Evolutionary conservation across 2,329 filamentous ascomycete species (phyloP).

Genomic region (Fusarium nematophilum): DNA sequence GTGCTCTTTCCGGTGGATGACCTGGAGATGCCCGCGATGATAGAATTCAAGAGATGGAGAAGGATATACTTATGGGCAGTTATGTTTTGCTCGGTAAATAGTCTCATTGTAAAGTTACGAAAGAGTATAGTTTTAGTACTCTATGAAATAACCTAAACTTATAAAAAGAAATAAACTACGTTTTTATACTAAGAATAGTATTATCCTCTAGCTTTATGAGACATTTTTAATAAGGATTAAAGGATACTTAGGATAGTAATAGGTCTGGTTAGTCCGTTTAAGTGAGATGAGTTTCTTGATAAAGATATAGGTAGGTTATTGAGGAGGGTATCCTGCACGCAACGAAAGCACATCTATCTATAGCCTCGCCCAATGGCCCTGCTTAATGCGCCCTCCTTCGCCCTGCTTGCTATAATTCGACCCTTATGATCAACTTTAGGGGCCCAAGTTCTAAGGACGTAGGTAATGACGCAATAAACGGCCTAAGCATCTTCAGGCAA

Average conservation of each 20-base stretch:
- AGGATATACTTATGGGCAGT: neutral
- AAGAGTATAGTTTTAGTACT: too few relatives aligned
- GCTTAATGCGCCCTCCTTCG: constrained; percentile 14
- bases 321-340: constrained; percentile 47
- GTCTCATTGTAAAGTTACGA: too few relatives aligned
- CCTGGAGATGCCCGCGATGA: too few relatives aligned
- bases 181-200: too few relatives aligned
- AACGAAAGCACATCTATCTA: constrained; percentile 36
- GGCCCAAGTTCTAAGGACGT: neutral
- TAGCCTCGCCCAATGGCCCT: constrained; percentile 27
- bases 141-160: too few relatives aligned
- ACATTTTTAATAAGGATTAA: neutral
- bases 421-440: neutral
- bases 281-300: neutral
- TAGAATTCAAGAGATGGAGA: neutral
- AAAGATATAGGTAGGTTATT: constrained; percentile 28
- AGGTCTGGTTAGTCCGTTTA: too few relatives aligned
- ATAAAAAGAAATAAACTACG: too few relatives aligned
- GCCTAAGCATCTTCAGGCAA: neutral
- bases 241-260: neutral
- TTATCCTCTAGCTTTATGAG: too few relatives aligned
- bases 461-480: neutral
- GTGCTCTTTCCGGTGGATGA: too few relatives aligned
- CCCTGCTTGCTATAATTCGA: neutral
- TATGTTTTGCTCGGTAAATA: too few relatives aligned